Conservation (phyloP, 805 yeast genomes). For the Schizosaccharomyces pombe region DNA sequence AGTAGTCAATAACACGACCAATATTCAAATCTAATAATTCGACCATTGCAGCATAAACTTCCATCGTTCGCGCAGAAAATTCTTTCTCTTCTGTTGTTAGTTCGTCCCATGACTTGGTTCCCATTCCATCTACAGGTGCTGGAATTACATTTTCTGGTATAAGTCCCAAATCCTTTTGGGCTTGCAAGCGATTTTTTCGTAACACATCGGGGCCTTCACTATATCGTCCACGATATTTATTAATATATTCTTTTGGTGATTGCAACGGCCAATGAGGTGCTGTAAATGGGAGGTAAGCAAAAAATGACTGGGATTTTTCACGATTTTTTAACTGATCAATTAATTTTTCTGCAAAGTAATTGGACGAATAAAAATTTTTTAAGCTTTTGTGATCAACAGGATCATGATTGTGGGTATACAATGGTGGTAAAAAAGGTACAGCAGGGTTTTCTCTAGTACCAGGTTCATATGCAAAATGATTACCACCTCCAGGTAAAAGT, state of each 20-base stretch:
- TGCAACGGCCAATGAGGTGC: conserved; percentile 51
- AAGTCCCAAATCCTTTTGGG: neutral
- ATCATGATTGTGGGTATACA: no score
- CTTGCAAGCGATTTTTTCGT: neutral
- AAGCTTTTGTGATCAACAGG: no score
- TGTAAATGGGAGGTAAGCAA: conserved; percentile 31
- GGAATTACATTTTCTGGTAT: neutral
- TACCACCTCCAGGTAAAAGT: conserved; percentile 34
- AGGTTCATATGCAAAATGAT: no score
- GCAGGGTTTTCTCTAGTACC: no score
- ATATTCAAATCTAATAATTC: conserved; percentile 29
- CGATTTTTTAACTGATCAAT: neutral
- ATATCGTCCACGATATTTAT: conserved; percentile 17
- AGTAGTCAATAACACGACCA: conserved; percentile 18
- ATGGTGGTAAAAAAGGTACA: no score
- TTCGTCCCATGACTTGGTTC: neutral
- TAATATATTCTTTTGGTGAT: conserved; percentile 27
- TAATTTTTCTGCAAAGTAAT: no score
- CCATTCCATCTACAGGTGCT: neutral
- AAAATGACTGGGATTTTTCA: conserved; percentile 16
- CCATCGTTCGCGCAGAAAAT: conserved; percentile 26
- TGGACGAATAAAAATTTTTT: no score
- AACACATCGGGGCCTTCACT: conserved; percentile 1
- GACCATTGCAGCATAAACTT: conserved; percentile 42
- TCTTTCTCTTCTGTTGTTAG: conserved; percentile 16